These are phyloP conservation scores for Xanthoparmelia taractica DNA, from an alignment of 495 filamentous ascomycete species.

Conservation along the genomic window DNA sequence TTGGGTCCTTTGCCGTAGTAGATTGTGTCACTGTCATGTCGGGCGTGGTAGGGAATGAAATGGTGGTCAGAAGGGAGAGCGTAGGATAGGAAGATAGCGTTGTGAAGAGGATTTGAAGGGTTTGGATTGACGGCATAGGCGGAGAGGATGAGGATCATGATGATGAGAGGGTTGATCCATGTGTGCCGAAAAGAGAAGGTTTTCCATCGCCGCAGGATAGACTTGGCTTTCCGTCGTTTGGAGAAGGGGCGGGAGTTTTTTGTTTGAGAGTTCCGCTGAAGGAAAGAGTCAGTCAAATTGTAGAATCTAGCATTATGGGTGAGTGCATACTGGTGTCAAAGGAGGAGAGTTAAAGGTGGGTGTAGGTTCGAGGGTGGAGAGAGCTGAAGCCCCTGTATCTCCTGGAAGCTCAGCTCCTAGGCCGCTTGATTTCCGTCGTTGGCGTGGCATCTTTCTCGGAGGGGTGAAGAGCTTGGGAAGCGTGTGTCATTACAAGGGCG, in stretches of 20 bases:
- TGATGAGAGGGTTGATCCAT: conserved; percentile 70
- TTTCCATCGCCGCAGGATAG: conserved; percentile 57
- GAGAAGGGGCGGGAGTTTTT: conserved; percentile 35
- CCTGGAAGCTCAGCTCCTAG: conserved; percentile 46
- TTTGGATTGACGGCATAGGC: conserved; percentile 74
- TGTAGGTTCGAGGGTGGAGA: conserved; percentile 47
- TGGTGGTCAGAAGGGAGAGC: conserved; percentile 48
- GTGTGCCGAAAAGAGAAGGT: conserved; percentile 63
- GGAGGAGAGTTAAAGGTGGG: conserved; percentile 37
- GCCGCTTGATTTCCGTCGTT: conserved; percentile 41
- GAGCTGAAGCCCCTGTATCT: conserved; percentile 45
- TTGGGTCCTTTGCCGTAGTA: conserved; percentile 86
- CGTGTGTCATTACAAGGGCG: not conserved
- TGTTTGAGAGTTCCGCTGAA: conserved; percentile 21
- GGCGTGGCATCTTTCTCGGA: conserved; percentile 27
- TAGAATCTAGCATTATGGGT: not conserved
- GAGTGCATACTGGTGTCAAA: conserved; percentile 34
- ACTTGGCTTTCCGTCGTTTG: conserved; percentile 49
- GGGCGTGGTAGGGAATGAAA: conserved; percentile 34
- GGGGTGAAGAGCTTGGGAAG: not conserved
- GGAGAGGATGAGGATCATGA: conserved; percentile 54
- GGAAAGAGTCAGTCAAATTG: conserved; percentile 7
- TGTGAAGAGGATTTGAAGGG: conserved; percentile 72
- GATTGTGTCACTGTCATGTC: conserved; percentile 43
- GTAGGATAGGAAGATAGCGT: conserved; percentile 92